These are phyloP conservation scores for Aspergillus sp. DNA, from an alignment of 2,329 filamentous ascomycete genomes.

Conservation along the genomic window DNA sequence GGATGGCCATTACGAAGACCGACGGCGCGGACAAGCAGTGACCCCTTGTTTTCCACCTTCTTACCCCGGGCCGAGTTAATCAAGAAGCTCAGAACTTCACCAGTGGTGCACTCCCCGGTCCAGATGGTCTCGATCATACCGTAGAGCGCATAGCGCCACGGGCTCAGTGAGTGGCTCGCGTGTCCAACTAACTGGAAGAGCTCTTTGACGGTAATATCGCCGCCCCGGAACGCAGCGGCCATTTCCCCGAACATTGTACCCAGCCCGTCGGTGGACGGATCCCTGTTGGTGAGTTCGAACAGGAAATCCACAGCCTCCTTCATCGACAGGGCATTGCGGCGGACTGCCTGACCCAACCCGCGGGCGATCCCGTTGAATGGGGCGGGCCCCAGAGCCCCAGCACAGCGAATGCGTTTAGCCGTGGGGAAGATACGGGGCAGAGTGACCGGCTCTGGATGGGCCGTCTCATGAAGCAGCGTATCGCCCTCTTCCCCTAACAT, in stretches of 20 bases:
- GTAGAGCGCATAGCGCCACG: constrained; percentile 7
- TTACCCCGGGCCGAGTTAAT: constrained; percentile 4
- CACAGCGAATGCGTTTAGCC: constrained; percentile 7
- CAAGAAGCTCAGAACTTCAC: constrained; percentile 7
- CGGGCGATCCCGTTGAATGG: constrained; percentile 11
- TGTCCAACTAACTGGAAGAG: constrained; percentile 4
- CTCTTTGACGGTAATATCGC: constrained; percentile 9
- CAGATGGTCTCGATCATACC: constrained; percentile 10
- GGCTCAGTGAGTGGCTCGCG: constrained; percentile 2
- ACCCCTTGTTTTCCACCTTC: neutral
- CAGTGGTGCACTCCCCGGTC: constrained; percentile 7
- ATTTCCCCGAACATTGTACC: neutral
- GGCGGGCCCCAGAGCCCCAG: constrained; percentile 6
- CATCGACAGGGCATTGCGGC: constrained; percentile 7
- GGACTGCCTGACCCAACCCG: constrained; percentile 10
- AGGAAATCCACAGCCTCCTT: constrained; percentile 9
- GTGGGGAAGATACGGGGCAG: constrained; percentile 9
- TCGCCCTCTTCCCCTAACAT: constrained; percentile 3
- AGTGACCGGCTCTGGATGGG: constrained; percentile 13
- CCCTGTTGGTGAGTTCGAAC: neutral
- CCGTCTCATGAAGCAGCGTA: constrained; percentile 9
- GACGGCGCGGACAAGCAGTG: constrained; percentile 1
- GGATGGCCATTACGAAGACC: constrained; percentile 2
- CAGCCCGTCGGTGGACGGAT: neutral
- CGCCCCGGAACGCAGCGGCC: constrained; percentile 2